Evolutionary conservation across 306 rosid species (phyloP), one percentile per base, ranked within the genome.

Genomic region (Canavalia ensiformis): DNA sequence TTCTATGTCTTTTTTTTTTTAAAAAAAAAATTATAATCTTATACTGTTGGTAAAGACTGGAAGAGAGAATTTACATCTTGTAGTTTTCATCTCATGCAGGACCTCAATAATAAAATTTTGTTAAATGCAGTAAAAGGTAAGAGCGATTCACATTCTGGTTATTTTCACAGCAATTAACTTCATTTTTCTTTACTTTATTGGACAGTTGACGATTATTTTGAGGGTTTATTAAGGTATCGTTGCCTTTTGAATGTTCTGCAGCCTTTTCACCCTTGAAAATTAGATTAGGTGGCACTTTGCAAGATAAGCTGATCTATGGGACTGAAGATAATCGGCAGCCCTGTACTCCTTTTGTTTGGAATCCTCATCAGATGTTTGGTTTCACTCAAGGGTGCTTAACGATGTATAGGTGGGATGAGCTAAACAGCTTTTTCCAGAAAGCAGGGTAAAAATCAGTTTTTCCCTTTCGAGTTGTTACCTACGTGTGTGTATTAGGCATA

Each of bases 181-280:
- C 9, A 39, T 49, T 67, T 56, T 49, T 44, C 59, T 44, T 13
- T 25, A 28, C 44, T 50, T n/a, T 18, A 11, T 46, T 74, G 81
- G n/a, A 60, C 31, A 4, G 7, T 28, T 45, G 7, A 9, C n/a
- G 1, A n/a, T 25, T 41, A 44, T 46, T 64, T 34, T 54, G 45
- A 71, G 42, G 73, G 49, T 65, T 73, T 35, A 46, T 65, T 58
- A 78, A 75, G 68, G 1, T 47, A 31, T 59, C 9, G 7, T 63
- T 44, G 76, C 51, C 57, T 70, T 18, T 3, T 75, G 56, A 83
- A 81, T 73, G 79, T 83, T 87, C 8, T 88, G 90, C 96, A 95
- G 99, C 95, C 29, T 95, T 95, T 88, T 87, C 95, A 11, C 97
- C 99, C 25, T 72, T 95, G 85, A 95, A 95, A 83, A 81, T 95